Conservation (phyloP, 1,284 basidiomycete genomes). For the Malassezia dermatis region DNA sequence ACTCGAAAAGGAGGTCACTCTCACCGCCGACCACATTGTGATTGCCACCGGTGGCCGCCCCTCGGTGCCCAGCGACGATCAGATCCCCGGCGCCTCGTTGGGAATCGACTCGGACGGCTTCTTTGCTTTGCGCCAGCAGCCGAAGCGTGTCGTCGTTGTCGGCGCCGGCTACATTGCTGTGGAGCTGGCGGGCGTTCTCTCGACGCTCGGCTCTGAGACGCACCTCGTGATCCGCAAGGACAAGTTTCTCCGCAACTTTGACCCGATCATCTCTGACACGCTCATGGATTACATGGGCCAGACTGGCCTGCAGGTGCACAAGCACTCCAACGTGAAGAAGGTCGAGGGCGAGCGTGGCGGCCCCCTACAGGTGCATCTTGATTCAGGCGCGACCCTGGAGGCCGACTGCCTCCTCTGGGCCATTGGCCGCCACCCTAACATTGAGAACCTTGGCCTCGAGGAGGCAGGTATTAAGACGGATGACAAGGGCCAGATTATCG, state of each 20-base stretch:
- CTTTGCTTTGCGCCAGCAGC: conserved; percentile 81
- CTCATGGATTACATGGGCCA: conserved; percentile 91
- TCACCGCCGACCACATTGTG: conserved; percentile 38
- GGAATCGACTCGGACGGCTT: conserved; percentile 93
- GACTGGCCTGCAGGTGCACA: conserved; percentile 78
- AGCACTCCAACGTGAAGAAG: conserved; percentile 62
- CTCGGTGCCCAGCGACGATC: conserved; percentile 64
- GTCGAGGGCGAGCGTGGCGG: conserved; percentile 55
- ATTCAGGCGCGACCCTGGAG: conserved; percentile 63
- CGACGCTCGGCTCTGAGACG: conserved; percentile 57
- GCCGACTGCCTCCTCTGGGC: conserved; percentile 88
- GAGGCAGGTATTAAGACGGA: conserved; percentile 66
- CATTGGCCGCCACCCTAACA: conserved; percentile 76
- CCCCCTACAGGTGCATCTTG: conserved; percentile 37
- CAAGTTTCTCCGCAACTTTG: conserved; percentile 81
- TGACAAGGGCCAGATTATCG: conserved; percentile 68
- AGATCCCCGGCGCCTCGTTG: conserved; percentile 76
- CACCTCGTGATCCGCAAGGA: conserved; percentile 83
- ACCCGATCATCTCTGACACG: conserved; percentile 72
- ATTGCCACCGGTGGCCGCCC: conserved; percentile 81
- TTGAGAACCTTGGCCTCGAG: conserved; percentile 67
- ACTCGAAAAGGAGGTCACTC: conserved; percentile 52
- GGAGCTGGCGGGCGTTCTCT: conserved; percentile 53
- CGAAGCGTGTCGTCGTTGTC: conserved; percentile 81
- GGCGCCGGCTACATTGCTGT: conserved; percentile 97